A percentile compares a stretch with the other conserved stretches of the same genome.
Conservation (phyloP, 202 grass and related monocot genomes). For the Zoysia matrella region DNA sequence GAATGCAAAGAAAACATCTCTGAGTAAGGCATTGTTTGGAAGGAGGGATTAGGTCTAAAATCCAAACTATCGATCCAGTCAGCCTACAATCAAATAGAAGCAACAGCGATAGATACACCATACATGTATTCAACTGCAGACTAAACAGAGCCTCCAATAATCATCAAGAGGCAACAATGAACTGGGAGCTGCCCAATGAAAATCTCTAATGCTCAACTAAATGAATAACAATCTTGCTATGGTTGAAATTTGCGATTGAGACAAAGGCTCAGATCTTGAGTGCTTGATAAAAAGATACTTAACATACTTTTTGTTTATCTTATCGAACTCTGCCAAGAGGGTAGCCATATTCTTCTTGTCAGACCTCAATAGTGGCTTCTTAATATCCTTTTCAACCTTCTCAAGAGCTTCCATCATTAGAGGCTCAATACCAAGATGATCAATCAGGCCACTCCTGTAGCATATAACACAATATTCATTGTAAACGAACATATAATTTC, state of each 20-base stretch:
- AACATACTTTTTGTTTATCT: constrained; percentile 89
- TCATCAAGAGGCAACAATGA: constrained; percentile 7
- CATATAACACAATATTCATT: neutral
- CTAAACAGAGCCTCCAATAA: neutral
- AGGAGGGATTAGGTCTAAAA: neutral
- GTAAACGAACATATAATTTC: constrained; percentile 2
- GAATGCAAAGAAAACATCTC: neutral
- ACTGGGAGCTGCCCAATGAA: too few species aligned
- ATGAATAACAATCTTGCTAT: neutral
- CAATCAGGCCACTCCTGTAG: constrained; percentile 68
- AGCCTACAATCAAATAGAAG: neutral
- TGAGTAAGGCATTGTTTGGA: neutral
- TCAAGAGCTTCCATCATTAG: constrained; percentile 92
- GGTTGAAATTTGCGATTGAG: constrained; percentile 1
- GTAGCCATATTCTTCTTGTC: constrained; percentile 95
- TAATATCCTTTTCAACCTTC: constrained; percentile 93
- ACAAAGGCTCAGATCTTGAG: constrained; percentile 20
- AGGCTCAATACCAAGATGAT: constrained; percentile 78
- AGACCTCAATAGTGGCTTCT: constrained; percentile 85
- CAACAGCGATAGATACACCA: neutral
- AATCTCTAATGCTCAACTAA: too few species aligned
- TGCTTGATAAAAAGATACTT: neutral
- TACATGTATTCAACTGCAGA: too few species aligned
- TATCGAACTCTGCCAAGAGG: constrained; percentile 83
- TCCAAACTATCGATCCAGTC: neutral